A percentile compares a stretch with the other conserved stretches of the same genome.
Conservation (phyloP, 257 asterid species). For the Gentiana straminea region DNA sequence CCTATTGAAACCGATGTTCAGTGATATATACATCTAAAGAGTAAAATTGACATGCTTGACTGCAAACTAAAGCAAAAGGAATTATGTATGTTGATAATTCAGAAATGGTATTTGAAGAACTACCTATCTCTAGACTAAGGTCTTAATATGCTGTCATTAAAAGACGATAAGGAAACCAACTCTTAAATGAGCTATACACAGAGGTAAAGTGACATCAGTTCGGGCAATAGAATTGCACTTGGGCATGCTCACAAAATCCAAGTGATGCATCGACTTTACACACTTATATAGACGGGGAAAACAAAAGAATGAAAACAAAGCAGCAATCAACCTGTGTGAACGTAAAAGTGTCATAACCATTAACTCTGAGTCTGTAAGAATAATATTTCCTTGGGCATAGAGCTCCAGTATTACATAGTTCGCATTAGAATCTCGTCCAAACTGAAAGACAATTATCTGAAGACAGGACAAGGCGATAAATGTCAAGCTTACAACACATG, state of each 20-base stretch:
- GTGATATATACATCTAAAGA: too few relatives aligned
- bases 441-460: constrained; percentile 88
- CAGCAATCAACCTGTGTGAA: constrained; percentile 72
- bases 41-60: too few relatives aligned
- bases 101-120: too few relatives aligned
- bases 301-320: constrained; percentile 8
- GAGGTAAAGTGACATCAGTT: too few relatives aligned
- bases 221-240: too few relatives aligned
- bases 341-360: constrained; percentile 90
- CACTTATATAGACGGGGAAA: neutral
- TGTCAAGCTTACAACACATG: neutral
- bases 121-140: too few relatives aligned
- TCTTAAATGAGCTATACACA: too few relatives aligned
- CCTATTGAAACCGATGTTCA: neutral
- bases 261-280: neutral
- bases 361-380: constrained; percentile 81
- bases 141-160: too few relatives aligned
- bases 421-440: constrained; percentile 83
- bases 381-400: constrained; percentile 95
- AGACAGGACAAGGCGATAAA: neutral
- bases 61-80: too few relatives aligned
- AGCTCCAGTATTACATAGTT: constrained; percentile 87
- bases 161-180: too few relatives aligned
- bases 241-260: neutral
- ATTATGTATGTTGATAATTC: too few relatives aligned